Conservation (phyloP, 2,329 filamentous ascomycete species). For the Phyllosticta paracitricarpa region DNA sequence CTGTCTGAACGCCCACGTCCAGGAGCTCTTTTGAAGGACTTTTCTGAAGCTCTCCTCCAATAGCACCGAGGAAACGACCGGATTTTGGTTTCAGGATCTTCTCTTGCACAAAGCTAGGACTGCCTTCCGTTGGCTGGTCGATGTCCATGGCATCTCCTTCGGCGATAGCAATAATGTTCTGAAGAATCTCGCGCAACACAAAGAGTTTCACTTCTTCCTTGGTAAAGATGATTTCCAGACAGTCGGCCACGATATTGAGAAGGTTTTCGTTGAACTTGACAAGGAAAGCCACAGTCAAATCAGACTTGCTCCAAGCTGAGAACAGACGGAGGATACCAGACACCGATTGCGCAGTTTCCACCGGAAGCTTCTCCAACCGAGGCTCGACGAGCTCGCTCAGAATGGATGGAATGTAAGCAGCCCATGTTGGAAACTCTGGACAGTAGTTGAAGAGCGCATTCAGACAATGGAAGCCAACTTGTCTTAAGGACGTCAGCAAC, state of each 20-base stretch:
- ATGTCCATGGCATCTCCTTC: conserved; percentile 46
- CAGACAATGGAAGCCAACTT: conserved; percentile 72
- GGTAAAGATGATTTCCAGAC: conserved; percentile 59
- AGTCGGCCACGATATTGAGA: conserved; percentile 62
- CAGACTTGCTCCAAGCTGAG: conserved; percentile 65
- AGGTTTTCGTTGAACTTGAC: conserved; percentile 49
- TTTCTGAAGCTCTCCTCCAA: conserved; percentile 45
- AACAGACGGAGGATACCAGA: conserved; percentile 76
- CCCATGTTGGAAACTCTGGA: conserved; percentile 58
- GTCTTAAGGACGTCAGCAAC: conserved; percentile 51
- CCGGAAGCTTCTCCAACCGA: conserved; percentile 65
- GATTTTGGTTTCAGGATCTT: conserved; percentile 57
- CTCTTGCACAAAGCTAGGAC: conserved; percentile 34
- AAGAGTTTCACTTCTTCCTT: conserved; percentile 83
- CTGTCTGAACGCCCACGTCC: conserved; percentile 65
- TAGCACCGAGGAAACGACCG: conserved; percentile 49
- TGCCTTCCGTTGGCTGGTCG: conserved; percentile 17
- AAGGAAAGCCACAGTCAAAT: conserved; percentile 59
- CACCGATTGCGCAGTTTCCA: conserved; percentile 80
- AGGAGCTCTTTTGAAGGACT: conserved; percentile 63
- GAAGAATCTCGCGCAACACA: conserved; percentile 65
- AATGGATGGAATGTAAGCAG: conserved; percentile 58
- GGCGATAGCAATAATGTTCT: conserved; percentile 35
- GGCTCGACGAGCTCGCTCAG: conserved; percentile 67
- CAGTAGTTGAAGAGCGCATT: conserved; percentile 68